Conservation (phyloP, 345 rosid genomes). For the Melaleuca quinquenervia region DNA sequence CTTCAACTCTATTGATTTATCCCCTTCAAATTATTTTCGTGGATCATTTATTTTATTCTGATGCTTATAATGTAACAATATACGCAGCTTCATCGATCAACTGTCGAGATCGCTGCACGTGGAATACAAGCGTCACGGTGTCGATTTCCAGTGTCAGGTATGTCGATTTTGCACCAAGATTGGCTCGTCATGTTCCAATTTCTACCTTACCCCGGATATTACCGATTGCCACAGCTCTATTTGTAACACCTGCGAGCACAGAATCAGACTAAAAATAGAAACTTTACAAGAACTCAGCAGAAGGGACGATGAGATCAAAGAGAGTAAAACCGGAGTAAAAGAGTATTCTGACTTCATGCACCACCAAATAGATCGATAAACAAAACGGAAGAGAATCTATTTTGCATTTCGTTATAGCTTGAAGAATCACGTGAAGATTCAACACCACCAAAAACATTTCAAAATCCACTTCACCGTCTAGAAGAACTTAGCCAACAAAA, state of each 20-base stretch:
- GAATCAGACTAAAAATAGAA: not conserved
- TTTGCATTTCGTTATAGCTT: not conserved
- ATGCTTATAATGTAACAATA: not conserved
- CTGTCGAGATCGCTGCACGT: slow-evolving; percentile 62
- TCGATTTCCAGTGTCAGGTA: slow-evolving; percentile 90
- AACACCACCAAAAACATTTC: not conserved
- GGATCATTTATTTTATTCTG: not conserved
- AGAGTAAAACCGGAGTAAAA: not conserved
- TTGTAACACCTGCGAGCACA: not conserved
- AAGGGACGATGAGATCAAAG: not conserved
- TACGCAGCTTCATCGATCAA: slow-evolving; percentile 50
- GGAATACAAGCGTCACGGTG: slow-evolving; percentile 61
- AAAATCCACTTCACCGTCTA: not conserved
- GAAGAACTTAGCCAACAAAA: not conserved
- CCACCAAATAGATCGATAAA: not conserved
- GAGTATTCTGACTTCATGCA: not conserved
- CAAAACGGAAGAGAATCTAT: not conserved
- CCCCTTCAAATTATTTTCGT: not conserved
- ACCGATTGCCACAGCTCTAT: not conserved
- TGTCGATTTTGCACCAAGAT: not conserved
- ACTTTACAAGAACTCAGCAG: not conserved
- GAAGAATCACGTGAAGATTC: not conserved
- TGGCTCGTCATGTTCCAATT: not conserved
- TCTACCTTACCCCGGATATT: not conserved
- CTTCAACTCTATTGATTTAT: not conserved